Base-by-base conservation (phyloP, 108 stramenopile species). In the Mediolabrus comicus region DNA sequence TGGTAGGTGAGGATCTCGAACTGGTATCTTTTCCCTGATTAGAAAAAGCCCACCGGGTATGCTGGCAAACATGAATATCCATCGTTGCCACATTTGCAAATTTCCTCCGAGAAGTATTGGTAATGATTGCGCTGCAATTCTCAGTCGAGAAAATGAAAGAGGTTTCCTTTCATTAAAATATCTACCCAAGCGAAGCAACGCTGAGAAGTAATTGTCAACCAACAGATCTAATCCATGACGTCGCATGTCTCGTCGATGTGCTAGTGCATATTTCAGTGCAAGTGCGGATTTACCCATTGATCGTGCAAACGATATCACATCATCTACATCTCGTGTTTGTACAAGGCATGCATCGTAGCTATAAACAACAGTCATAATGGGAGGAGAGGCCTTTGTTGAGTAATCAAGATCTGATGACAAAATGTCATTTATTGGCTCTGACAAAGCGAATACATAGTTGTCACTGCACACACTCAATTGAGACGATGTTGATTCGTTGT, bases 41-140 rank as follows among this genome's bases (percentile, higher is more conserved):
- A 87, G 34, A 67, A 94, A 91, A 14, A 94, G 75, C 9, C 82
- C 85, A 34, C 90, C 92, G 28, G 88, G 90, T 12, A 91, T 75
- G 30, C 69, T 54, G 29, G 85, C 80, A 59, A 94, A 79, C 38
- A 84, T 65, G 32, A 77, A 63, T 30, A 82, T 79, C 92, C 92
- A 94, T 53, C 75, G 56, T 52, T 71, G 73, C 92, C 92, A 94
- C 59, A 86, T 72, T 26, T 63, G 63, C 14, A 80, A 52, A 39
- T 86, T 65, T 12, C 87, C 89, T 12, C 92, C 92, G 14, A 94
- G 74, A 17, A 94, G 66, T 11, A 85, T 74, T 19, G 92, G 89
- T 69, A 87, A 72, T 22, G 86, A 73, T 34, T 77, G 58, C 43
- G 90, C 82, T 14, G 92, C 92, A 17, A 91, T 72, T 51, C 86